Conservation (phyloP, 2,329 filamentous ascomycete species). For the Chlorencoelia australis region DNA sequence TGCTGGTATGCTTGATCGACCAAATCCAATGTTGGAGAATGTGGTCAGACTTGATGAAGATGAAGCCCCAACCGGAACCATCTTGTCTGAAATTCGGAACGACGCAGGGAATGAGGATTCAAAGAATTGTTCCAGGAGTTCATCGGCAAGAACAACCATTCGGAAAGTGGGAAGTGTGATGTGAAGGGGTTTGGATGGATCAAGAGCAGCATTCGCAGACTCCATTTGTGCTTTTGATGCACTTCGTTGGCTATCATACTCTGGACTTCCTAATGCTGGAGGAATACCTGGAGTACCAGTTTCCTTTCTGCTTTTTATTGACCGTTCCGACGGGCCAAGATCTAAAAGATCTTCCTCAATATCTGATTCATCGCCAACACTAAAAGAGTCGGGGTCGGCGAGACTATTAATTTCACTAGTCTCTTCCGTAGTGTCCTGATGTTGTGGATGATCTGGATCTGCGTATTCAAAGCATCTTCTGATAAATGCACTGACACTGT, state of each 20-base stretch:
- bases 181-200: constrained; percentile 85
- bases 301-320: constrained; percentile 29
- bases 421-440: constrained; percentile 20
- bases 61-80: constrained; percentile 30
- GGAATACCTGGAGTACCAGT: constrained; percentile 17
- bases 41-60: constrained; percentile 70
- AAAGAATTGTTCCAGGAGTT: constrained; percentile 93
- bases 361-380: constrained; percentile 65
- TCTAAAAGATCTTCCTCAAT: constrained; percentile 50
- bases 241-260: constrained; percentile 20
- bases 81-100: constrained; percentile 71
- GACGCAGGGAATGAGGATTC: constrained; percentile 90
- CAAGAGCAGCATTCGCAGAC: constrained; percentile 79
- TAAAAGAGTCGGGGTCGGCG: constrained; percentile 47
- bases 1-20: constrained; percentile 32
- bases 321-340: constrained; percentile 37
- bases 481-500: constrained; percentile 92
- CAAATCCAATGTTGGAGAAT: constrained; percentile 63
- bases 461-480: constrained; percentile 96
- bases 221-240: constrained; percentile 59
- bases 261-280: constrained; percentile 3
- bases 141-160: constrained; percentile 95
- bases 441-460: constrained; percentile 72
- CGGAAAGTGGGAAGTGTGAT: constrained; percentile 96
- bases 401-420: constrained; percentile 26